phyloP scores from a whole-genome alignment of 768 basidiomycete genomes.

The Termitomyces sp. region DNA sequence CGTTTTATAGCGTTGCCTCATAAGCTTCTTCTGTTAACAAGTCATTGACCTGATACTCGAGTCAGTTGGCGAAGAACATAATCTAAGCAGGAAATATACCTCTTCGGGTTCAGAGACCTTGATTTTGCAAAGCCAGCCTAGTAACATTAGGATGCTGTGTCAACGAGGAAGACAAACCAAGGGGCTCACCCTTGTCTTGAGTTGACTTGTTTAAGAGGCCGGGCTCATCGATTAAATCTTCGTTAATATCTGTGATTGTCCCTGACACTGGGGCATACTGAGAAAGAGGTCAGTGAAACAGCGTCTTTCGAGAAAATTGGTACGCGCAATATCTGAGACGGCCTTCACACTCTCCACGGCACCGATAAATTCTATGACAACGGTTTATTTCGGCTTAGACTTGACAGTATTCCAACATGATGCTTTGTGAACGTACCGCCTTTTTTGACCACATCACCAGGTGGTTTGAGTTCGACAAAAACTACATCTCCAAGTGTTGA shows the following conservation, averaged over 20 bases:
- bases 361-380: constrained; percentile 31
- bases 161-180: neutral
- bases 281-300: constrained; percentile 9
- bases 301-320: neutral
- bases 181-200: constrained; percentile 66
- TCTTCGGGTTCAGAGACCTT: constrained; percentile 72
- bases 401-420: neutral
- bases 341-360: constrained; percentile 97
- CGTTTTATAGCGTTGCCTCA: constrained; percentile 32
- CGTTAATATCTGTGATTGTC: constrained; percentile 74
- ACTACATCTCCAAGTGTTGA: constrained; percentile 92
- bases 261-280: constrained; percentile 95
- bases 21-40: constrained; percentile 80
- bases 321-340: constrained; percentile 81
- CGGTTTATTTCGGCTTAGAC: neutral
- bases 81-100: constrained; percentile 35
- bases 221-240: constrained; percentile 58
- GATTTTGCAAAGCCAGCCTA: constrained; percentile 97
- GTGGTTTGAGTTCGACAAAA: constrained; percentile 83
- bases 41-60: constrained; percentile 49
- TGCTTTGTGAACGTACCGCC: constrained; percentile 57
- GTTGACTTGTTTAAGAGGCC: constrained; percentile 86
- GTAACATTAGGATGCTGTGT: neutral
- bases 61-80: neutral
- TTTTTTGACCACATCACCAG: constrained; percentile 56